phyloP scores from a whole-genome alignment of 176 grass and related monocot genomes.

The Neostapfia colusana region DNA sequence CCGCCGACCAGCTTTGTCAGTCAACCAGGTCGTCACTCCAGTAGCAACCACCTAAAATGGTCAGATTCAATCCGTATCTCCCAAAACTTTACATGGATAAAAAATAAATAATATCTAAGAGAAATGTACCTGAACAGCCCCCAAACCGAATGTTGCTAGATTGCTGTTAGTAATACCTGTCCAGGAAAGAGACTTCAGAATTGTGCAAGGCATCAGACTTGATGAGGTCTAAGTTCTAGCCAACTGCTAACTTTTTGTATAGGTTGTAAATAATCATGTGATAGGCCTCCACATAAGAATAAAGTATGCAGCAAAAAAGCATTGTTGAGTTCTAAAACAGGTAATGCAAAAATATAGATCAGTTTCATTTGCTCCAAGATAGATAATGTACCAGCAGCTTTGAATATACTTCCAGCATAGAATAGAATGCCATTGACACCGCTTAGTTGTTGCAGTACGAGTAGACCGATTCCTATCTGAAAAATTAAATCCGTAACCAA shows the following conservation, averaged over 20 bases:
- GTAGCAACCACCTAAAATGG: conserved; percentile 75
- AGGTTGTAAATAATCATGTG: not conserved
- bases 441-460: conserved; percentile 82
- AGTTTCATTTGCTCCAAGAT: not conserved
- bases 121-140: conserved; percentile 76
- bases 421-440: conserved; percentile 90
- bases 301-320: conserved; percentile 10
- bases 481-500: conserved; percentile 32
- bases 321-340: not conserved
- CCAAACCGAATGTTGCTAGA: conserved; percentile 87
- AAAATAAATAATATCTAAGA: conserved; percentile 18
- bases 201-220: conserved; percentile 23
- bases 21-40: conserved; percentile 88
- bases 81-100: conserved; percentile 10
- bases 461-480: conserved; percentile 90
- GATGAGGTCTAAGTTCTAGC: conserved; percentile 4
- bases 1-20: conserved; percentile 92
- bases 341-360: not conserved
- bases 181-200: conserved; percentile 29
- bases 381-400: conserved; percentile 68
- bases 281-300: conserved; percentile 14
- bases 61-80: conserved; percentile 24
- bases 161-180: conserved; percentile 83
- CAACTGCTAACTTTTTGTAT: not conserved
- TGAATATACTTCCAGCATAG: conserved; percentile 91